Base-by-base conservation (phyloP, 768 basidiomycete genomes). In the Cantharellus anzutake region DNA sequence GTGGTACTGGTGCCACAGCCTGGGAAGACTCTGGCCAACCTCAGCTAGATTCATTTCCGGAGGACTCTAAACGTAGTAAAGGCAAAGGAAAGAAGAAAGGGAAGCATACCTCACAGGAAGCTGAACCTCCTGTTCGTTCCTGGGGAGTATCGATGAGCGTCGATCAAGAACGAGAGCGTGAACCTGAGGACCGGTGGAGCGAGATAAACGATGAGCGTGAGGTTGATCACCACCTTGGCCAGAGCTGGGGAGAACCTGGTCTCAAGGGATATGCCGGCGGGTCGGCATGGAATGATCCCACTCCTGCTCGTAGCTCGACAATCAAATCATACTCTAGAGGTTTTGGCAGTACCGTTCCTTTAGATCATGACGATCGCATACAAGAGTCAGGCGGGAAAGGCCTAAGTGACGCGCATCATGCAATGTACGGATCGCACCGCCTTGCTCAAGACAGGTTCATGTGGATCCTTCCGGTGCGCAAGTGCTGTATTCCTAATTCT, bases 351-450 rank as follows among this genome's bases (percentile, higher is more conserved):
- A 29, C 44, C 44, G 44, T 48, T 29, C 11, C 44, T 29, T 11
- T 48, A 11, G 44, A 48, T 48, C 44, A 48, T 57, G 11, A 20
- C 37, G 4, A 58, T 61, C 16, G 38, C 60, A 3, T 20, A 29
- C 48, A 60, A 42, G 60, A 61, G n/a, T 62, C 42, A 3, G 52
- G 42, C 1, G 61, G 61, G 5, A 34, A 39, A 41, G 61, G 56
- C 20, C 20, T 62, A 60, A 39, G 34, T 2, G 52, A 53, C 14
- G 61, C 60, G 20, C 51, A 53, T 50, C 42, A 29, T 20, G 61
- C 61, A 0, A 11, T 62, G 60, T 62, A 61, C 48, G 61, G 61
- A 5, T 53, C 48, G 11, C 61, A 62, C 50, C 44, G 61, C 53
- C 14, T n/a, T 39, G 61, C 61, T 14, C 35, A 20, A 4, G 51